Evolutionary conservation across 345 rosid genomes (phyloP), one percentile per base, ranked within the genome.

Genomic region (Sisymbrium altissimum): DNA sequence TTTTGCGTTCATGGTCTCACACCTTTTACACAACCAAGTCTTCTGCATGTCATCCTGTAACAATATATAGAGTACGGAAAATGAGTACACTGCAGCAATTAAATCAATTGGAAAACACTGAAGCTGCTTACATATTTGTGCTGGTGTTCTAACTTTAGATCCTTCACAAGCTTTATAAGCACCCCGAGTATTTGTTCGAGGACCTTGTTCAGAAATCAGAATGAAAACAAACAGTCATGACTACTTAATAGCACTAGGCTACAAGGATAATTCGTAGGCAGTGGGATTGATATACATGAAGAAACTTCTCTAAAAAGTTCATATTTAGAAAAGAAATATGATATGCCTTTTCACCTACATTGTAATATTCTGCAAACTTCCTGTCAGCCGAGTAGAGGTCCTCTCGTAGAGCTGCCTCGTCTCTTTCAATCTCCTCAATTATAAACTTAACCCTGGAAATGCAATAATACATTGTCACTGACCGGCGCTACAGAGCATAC

Each of bases 1-100:
- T 80, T 95, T 95, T 54, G 97, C 99, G 49, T 81, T 86, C 99
- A 95, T 92, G 67, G 98, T 95, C 84, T 89, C 98, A 73, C 99
- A 95, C 74, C 92, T 86, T 81, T 95, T 92, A 83, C 92, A 89
- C 50, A 92, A 78, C 99, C 96, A 95, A 32, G 91, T 90, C 78
- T 92, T 90, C 67, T 95, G 98, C 70, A 90, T 83, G 56, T 95
- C 94, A 86, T 95, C 97, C 98, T 92, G 69, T 32, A 67, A 66
- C 53, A 64, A 23, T 14, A 55, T 64, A 54, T 7, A 25, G 10
- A 66, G 9, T 13, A 74, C 5, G 43, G 40, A 68, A 38, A 66
- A 69, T 36, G 53, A 25, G 30, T 10, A 14, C 2, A 7, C 2
- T 14, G 61, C 13, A 58, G 10, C 9, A 65, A 59, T 4, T 29